Evolutionary conservation across 2,329 filamentous ascomycete genomes (phyloP), one percentile per base, ranked within the genome.

Genomic region (Pseudocercospora macadamiae): DNA sequence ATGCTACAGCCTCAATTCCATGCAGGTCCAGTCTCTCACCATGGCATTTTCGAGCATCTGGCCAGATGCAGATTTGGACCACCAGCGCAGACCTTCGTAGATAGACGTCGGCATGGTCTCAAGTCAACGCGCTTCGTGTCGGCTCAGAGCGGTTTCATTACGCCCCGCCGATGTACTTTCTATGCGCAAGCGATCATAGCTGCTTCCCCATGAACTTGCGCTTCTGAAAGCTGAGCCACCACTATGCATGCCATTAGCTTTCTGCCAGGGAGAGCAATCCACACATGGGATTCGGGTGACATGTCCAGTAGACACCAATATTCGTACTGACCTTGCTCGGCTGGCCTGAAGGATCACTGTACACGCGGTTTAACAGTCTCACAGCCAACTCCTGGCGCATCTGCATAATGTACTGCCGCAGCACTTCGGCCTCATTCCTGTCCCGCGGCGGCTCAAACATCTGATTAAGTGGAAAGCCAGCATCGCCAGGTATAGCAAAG

Each of bases 141-240:
- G 23, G 6, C 16, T 30, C n/a, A 6, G 47, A 49, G 47, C 47
- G 26, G 28, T 18, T 19, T 49, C 47, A 30, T 16, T 16, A 30
- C n/a, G 47, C 25, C 26, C 47, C n/a, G 18, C 28, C 26, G 47
- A 21, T 19, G 18, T 28, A 30, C 9, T 19, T 19, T 5, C 26
- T 30, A 18, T 23, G 30, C 14, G 2, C 16, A n/a, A 23, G 9
- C 51, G 9, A 55, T 74, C 67, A 76, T 61, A 76, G 64, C 53
- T 77, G 72, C 86, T 97, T 97, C 75, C 93, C 93, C 95, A 99
- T 97, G 74, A 99, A 99, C 86, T 97, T 97, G 79, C 95, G 88
- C 87, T 97, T 97, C 54, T 90, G 91, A 76, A 97, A 99, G 82
- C 95, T 97, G 75, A 99, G 79, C 95, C 95, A 99, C 91, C 93